Evolutionary conservation across 164 flowering plant genomes (phyloP), one percentile per base, ranked within the genome.

Genomic region (Annona cherimola): DNA sequence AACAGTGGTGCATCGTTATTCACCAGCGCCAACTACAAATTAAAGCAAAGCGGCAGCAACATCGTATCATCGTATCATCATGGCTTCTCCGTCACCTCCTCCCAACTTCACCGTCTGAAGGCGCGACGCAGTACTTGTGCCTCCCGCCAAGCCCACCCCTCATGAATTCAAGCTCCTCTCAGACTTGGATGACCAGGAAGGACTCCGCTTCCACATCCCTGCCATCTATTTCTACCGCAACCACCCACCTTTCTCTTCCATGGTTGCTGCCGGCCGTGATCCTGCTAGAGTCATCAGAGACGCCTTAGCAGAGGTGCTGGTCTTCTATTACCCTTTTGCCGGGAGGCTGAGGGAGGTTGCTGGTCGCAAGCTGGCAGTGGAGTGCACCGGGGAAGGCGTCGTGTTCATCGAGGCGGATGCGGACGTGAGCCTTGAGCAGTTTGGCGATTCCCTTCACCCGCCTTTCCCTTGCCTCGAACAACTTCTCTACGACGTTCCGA

Each of bases 391-490:
- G 0, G 78, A 78, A 54, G 81, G 81, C 14, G 76, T 78, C 14
- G 12, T 75, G 63, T 78, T 78, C 64, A 69, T 78, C 6, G 81
- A 75, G 71, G 78, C 73, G 19, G 78, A 78, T 18, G 81, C 81
- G 1, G 71, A 76, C 55, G 74, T 76, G 20, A 55, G 46, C 60
- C 69, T 84, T 7, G 42, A 74, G 59, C 62, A 82, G 61, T 80
- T 82, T 41, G 84, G 84, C 1, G 81, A 80, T 43, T 70, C 69
- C 0, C 87, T 82, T 41, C 79, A 74, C 65, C 87, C 87, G 43
- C 87, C 87, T 3, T 84, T 84, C 57, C 87, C 87, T 0, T 74
- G 82, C 40, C 59, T 70, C 67, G 82, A 84, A 63, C 79, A 82
- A 45, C 81, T 84, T 26, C 77, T 84, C 35, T 82, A 45, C 54